These are phyloP conservation scores for Neofusicoccum sp. DNA, from an alignment of 2,329 filamentous ascomycete species.

Conservation along the genomic window DNA sequence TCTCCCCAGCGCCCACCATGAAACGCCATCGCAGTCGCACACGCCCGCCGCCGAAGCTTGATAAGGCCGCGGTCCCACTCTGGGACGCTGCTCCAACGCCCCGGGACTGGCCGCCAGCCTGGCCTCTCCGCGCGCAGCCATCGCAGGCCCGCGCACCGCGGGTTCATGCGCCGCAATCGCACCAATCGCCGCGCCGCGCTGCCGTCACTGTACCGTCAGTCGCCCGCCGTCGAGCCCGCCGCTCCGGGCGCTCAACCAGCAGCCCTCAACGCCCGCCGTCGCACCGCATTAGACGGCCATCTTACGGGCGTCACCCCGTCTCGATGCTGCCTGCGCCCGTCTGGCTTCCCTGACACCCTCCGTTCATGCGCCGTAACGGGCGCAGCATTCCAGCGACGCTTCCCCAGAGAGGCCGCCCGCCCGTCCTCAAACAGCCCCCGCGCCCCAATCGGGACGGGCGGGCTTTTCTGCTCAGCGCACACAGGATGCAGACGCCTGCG, in stretches of 20 bases:
- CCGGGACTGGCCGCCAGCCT: neutral
- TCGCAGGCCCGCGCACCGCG: conserved; percentile 5
- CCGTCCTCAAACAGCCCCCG: neutral
- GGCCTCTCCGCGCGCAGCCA: conserved; percentile 1
- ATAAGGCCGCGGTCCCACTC: conserved; percentile 10
- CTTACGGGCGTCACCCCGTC: neutral
- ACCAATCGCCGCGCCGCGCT: neutral
- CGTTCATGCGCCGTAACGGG: conserved; percentile 6
- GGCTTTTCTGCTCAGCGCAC: conserved; percentile 13
- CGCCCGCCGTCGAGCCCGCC: neutral
- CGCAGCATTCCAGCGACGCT: neutral
- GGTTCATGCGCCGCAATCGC: conserved; percentile 12
- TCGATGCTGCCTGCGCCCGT: neutral
- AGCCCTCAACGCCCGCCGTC: conserved; percentile 3
- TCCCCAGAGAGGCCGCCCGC: neutral
- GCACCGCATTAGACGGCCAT: conserved; percentile 14
- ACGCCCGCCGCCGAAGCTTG: neutral
- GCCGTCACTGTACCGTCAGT: conserved; percentile 10
- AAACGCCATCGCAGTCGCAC: conserved; percentile 7
- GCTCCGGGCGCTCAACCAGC: neutral
- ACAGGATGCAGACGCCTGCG: conserved; percentile 12
- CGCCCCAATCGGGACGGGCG: conserved; percentile 2
- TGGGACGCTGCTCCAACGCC: neutral
- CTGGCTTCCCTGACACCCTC: neutral
- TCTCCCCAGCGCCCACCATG: neutral